Percentiles rank a stretch among this genome's conserved stretches.
These are phyloP conservation scores for Podaxis sp. DNA, from an alignment of 768 basidiomycete genomes.

Conservation along the genomic window DNA sequence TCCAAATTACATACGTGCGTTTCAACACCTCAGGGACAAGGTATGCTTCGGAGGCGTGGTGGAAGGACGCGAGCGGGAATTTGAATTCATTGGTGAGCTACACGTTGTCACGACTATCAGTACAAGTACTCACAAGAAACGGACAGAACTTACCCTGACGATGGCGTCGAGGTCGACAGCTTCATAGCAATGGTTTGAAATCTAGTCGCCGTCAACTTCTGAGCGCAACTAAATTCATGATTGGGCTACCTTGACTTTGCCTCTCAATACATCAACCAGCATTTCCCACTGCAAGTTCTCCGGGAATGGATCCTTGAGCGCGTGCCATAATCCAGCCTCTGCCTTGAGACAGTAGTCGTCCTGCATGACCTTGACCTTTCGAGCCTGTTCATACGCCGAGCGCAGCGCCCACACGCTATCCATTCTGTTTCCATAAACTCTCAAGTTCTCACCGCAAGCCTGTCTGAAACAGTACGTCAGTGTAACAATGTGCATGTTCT, in stretches of 20 bases:
- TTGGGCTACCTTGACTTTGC: conserved; percentile 70
- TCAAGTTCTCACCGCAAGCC: conserved; percentile 59
- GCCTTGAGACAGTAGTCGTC: conserved; percentile 70
- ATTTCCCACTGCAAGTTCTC: conserved; percentile 73
- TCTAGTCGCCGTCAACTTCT: conserved; percentile 31
- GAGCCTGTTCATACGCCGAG: conserved; percentile 76
- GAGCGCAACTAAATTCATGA: background rate
- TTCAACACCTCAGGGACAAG: conserved; percentile 85
- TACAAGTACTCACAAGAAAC: background rate
- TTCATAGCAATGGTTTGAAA: conserved; percentile 71
- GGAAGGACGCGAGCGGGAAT: conserved; percentile 79
- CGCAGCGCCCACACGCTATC: conserved; percentile 80
- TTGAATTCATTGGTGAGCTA: conserved; percentile 90
- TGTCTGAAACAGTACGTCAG: conserved; percentile 38
- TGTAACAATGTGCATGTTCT: background rate
- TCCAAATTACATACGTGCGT: conserved; percentile 49
- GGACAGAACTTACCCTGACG: conserved; percentile 51
- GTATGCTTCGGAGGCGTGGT: conserved; percentile 89
- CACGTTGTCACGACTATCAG: background rate
- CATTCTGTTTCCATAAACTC: conserved; percentile 61
- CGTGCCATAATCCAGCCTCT: conserved; percentile 46
- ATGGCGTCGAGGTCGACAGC: conserved; percentile 71
- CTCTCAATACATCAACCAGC: conserved; percentile 80
- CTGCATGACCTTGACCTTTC: conserved; percentile 64
- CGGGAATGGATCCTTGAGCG: conserved; percentile 53